Conservation (phyloP, 305 asterid species). For the Salvia sclarea region DNA sequence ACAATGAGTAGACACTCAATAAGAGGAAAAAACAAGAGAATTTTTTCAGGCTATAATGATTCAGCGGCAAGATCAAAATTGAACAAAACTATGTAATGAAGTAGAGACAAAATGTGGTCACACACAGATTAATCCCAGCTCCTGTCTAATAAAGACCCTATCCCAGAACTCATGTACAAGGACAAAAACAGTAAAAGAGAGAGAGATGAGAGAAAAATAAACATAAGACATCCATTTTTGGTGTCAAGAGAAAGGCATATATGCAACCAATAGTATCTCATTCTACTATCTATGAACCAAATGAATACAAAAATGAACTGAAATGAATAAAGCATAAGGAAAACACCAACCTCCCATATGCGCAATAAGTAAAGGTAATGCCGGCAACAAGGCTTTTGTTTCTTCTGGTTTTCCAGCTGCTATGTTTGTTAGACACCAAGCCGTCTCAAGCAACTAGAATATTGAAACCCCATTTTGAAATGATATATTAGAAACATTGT, state of each 20-base stretch:
- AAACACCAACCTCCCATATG: constrained; percentile 84
- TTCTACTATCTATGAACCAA: not conserved
- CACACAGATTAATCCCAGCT: constrained; percentile 3
- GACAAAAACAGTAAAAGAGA: not conserved
- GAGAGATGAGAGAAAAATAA: constrained; percentile 1
- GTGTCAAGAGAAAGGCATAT: not conserved
- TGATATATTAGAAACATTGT: constrained; percentile 10
- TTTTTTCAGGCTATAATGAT: not conserved
- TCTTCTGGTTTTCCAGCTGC: constrained; percentile 97
- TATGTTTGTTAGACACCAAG: constrained; percentile 97
- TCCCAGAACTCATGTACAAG: not conserved
- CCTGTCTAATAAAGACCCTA: not conserved
- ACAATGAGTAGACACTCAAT: not conserved
- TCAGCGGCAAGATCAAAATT: not conserved
- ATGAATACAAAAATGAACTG: constrained; percentile 5
- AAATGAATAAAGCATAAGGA: constrained; percentile 20
- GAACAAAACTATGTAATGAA: not conserved
- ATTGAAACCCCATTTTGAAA: constrained; percentile 25
- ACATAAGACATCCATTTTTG: not conserved
- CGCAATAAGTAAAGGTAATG: constrained; percentile 89
- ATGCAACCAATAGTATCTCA: not conserved
- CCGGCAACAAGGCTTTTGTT: constrained; percentile 84
- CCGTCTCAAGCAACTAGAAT: constrained; percentile 87
- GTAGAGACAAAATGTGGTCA: not conserved
- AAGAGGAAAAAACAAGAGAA: not conserved